A percentile compares a stretch with the other conserved stretches of the same genome.
These are phyloP conservation scores for Monosporascus ibericus DNA, from an alignment of 2,329 filamentous ascomycete genomes.

Conservation along the genomic window DNA sequence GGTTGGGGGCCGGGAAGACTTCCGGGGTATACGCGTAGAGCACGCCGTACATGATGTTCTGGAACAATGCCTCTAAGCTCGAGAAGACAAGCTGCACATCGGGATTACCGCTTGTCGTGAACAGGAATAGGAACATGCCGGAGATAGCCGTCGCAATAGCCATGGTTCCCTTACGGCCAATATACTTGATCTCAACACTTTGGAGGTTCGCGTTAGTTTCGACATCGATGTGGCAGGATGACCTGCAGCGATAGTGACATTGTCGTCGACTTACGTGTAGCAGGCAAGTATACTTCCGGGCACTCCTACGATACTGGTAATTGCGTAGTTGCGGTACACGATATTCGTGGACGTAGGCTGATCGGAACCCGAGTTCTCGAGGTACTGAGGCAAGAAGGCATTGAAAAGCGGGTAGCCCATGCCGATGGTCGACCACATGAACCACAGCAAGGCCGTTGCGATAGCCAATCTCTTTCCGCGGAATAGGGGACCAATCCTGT, in stretches of 20 bases:
- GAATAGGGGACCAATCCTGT: conserved; percentile 50
- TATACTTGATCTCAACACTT: conserved; percentile 29
- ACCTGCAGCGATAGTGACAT: background rate
- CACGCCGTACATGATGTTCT: conserved; percentile 34
- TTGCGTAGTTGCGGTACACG: conserved; percentile 25
- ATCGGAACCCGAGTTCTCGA: conserved; percentile 18
- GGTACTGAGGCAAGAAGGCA: conserved; percentile 31
- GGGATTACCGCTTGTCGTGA: conserved; percentile 30
- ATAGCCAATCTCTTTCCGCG: conserved; percentile 44
- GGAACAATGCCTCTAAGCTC: conserved; percentile 25
- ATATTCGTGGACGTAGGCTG: conserved; percentile 26
- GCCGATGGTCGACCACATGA: conserved; percentile 54
- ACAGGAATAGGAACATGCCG: conserved; percentile 40
- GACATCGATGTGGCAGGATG: background rate
- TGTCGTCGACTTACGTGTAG: conserved; percentile 17
- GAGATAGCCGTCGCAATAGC: conserved; percentile 36
- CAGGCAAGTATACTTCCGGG: conserved; percentile 34
- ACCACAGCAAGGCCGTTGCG: conserved; percentile 46
- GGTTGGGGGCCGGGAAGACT: conserved; percentile 48
- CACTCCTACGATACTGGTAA: conserved; percentile 30
- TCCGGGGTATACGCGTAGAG: conserved; percentile 48
- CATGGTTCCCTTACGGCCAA: conserved; percentile 39
- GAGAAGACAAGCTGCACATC: conserved; percentile 22
- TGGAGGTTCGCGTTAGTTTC: background rate
- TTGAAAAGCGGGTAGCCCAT: conserved; percentile 54